Percentiles rank a stretch among this genome's conserved stretches.
Conservation (phyloP, 2,329 filamentous ascomycete species). For the Calonectria hawksworthii region DNA sequence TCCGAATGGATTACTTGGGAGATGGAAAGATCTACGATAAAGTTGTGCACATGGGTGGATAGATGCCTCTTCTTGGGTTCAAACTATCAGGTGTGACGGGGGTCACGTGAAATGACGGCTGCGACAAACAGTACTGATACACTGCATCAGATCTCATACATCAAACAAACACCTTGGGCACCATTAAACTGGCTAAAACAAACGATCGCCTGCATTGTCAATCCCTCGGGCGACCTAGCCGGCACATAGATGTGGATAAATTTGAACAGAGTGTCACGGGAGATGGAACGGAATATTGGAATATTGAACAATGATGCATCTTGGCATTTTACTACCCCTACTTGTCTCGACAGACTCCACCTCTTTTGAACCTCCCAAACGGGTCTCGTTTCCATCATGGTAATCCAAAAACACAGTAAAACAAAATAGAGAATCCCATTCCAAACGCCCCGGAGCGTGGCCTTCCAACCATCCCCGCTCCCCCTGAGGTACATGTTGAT, state of each 20-base stretch:
- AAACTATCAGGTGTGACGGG: background rate
- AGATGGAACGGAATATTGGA: background rate
- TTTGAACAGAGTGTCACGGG: background rate
- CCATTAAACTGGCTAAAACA: background rate
- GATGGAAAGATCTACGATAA: background rate
- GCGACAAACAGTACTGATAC: background rate
- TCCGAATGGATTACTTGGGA: background rate
- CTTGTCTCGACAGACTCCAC: conserved; percentile 35
- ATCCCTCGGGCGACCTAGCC: background rate
- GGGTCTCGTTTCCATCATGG: conserved; percentile 44
- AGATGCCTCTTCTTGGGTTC: background rate
- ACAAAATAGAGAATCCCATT: conserved; percentile 10
- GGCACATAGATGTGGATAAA: background rate
- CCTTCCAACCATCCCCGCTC: conserved; percentile 37
- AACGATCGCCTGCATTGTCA: background rate
- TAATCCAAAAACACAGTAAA: conserved; percentile 40
- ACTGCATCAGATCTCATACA: background rate
- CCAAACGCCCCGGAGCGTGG: conserved; percentile 46
- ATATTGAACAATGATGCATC: conserved; percentile 29
- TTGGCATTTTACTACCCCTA: conserved; percentile 43
- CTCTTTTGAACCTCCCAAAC: conserved; percentile 40
- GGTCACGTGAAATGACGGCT: background rate
- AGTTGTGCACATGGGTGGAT: background rate
- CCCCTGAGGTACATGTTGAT: conserved; percentile 39
- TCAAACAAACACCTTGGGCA: background rate